Evolutionary conservation across 805 yeast genomes (phyloP).

Genomic region (Saturnispora serradocipensis): DNA sequence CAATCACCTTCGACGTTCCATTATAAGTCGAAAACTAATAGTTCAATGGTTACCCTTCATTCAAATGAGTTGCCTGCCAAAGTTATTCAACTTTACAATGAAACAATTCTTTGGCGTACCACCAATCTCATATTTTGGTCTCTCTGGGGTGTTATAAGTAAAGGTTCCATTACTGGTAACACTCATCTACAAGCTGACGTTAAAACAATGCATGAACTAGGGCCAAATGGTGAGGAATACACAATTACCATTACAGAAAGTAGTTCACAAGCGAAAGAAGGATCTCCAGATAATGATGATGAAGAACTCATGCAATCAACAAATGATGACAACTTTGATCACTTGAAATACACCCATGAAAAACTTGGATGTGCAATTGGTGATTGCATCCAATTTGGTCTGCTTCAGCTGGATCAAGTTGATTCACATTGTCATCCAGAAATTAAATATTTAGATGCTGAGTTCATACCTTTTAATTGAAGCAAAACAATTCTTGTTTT

Average conservation of each 20-base stretch:
- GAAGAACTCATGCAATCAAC: conserved; percentile 25
- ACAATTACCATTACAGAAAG: conserved; percentile 24
- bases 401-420: conserved; percentile 30
- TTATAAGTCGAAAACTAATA: conserved; percentile 8
- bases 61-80: conserved; percentile 24
- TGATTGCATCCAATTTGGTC: conserved; percentile 56
- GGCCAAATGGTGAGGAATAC: conserved; percentile 48
- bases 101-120: conserved; percentile 71
- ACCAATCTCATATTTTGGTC: conserved; percentile 76
- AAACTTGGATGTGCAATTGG: conserved; percentile 68
- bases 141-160: conserved; percentile 74
- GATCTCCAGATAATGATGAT: conserved; percentile 14
- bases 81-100: conserved; percentile 48
- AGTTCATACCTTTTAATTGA: conserved; percentile 6
- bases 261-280: conserved; percentile 5
- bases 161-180: conserved; percentile 16
- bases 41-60: conserved; percentile 30
- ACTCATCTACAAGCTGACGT: conserved; percentile 8
- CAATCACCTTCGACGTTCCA: conserved; percentile 5
- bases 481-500: background rate
- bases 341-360: conserved; percentile 63
- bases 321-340: conserved; percentile 62
- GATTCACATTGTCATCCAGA: conserved; percentile 25
- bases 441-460: conserved; percentile 36
- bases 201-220: conserved; percentile 31